Evolutionary conservation across 495 filamentous ascomycete species (phyloP).

Genomic region (Aspergillus affinis): DNA sequence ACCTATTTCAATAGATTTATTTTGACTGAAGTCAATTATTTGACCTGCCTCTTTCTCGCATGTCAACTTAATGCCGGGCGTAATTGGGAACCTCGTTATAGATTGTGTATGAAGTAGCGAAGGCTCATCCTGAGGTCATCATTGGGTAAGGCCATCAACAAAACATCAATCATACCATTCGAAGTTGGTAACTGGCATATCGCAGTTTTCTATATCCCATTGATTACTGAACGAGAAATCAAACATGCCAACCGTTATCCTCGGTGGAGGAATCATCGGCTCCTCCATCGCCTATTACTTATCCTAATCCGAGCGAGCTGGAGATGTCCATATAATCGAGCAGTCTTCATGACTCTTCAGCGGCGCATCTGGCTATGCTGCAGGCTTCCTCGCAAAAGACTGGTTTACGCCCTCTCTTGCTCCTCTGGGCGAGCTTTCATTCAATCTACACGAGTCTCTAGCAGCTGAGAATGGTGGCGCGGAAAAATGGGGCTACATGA

Average conservation of each 20-base stretch:
- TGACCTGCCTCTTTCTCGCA: no score
- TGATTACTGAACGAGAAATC: not conserved
- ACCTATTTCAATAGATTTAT: no score
- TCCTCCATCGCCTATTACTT: constrained; percentile 77
- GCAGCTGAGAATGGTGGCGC: constrained; percentile 60
- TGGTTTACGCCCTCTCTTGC: constrained; percentile 62
- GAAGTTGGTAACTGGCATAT: no score
- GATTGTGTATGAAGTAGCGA: no score
- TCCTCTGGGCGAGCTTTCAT: constrained; percentile 63
- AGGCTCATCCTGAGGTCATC: no score
- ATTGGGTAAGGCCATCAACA: no score
- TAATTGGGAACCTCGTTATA: no score
- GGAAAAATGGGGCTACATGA: constrained; percentile 68
- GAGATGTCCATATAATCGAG: constrained; percentile 69
- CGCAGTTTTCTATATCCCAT: no score
- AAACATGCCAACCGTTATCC: constrained; percentile 61
- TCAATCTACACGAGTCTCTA: constrained; percentile 63
- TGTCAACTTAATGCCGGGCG: no score
- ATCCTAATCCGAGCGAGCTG: constrained; percentile 39
- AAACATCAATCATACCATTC: no score
- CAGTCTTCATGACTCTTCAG: constrained; percentile 63
- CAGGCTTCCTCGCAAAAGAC: constrained; percentile 71
- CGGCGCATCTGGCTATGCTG: constrained; percentile 71
- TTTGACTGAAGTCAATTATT: no score
- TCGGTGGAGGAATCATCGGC: constrained; percentile 79